Evolutionary conservation across 2,329 filamentous ascomycete species (phyloP), one percentile per base, ranked within the genome.

Genomic region (Cytospora piceicola): DNA sequence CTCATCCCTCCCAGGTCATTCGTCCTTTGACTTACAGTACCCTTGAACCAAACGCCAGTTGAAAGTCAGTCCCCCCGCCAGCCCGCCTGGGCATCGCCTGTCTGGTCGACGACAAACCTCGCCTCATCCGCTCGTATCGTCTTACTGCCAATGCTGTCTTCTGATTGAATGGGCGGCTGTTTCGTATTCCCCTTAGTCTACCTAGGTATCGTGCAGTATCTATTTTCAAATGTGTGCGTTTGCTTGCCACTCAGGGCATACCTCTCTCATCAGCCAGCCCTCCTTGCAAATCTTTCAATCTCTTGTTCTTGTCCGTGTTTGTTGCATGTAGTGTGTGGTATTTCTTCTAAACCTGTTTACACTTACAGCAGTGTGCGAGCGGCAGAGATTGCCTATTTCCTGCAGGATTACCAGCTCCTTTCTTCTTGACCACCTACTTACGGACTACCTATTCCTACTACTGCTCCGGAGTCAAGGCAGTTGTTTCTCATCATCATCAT

Each of bases 111-210:
- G 42, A 46, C 42, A n/a, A 46, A 9, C 17, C 36, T 39, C 36
- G 39, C 39, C 39, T 20, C 39, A 15, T n/a, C 20, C 15, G 3
- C 39, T n/a, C 39, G 20, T 42, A 36, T 42, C 39, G 9, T n/a
- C 39, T n/a, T 9, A 17, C 39, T 42, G 8, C 11, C 39, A 8
- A 8, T 22, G 3, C 46, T 49, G 9, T 22, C n/a, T 49, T 49
- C 46, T 49, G n/a, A 49, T 49, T 49, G 46, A 49, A n/a, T 49
- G n/a, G n/a, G 46, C 46, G 46, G 46, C 14, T 22, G 46, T 24
- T 24, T 49, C 46, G 46, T 49, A 24, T 24, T 24, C 11, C n/a
- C 5, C n/a, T 24, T 49, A 49, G 46, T 49, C 46, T 46, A 46
- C 22, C n/a, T n/a, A n/a, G n/a, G n/a, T n/a, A n/a, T n/a, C n/a